Percentiles rank a stretch among this genome's conserved stretches.
Conservation (phyloP, 805 yeast species). For the Wickerhamomyces chambardii region DNA sequence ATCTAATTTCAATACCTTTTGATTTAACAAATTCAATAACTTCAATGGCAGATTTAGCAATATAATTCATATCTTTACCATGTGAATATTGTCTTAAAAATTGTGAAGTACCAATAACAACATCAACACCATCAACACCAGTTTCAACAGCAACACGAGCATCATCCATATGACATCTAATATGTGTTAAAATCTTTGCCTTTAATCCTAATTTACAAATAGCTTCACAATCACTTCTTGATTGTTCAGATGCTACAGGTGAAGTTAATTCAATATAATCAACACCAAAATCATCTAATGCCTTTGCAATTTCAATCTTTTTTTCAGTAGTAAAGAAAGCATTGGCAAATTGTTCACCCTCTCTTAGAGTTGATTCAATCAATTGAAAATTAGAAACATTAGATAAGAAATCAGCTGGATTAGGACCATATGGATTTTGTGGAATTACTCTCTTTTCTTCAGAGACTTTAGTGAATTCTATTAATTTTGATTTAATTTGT, state of each 20-base stretch:
- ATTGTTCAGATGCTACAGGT: slow-evolving; percentile 96
- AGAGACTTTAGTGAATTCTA: slow-evolving; percentile 34
- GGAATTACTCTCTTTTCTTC: slow-evolving; percentile 30
- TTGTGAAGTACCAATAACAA: slow-evolving; percentile 95
- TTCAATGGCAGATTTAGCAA: slow-evolving; percentile 92
- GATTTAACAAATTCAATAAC: slow-evolving; percentile 96
- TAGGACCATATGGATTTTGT: slow-evolving; percentile 87
- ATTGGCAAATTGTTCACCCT: slow-evolving; percentile 98
- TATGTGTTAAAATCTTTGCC: slow-evolving; percentile 93
- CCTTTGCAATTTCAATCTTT: slow-evolving; percentile 95
- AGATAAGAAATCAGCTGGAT: slow-evolving; percentile 86
- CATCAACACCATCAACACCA: slow-evolving; percentile 99
- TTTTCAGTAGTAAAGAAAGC: slow-evolving; percentile 92
- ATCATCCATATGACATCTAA: slow-evolving; percentile 98
- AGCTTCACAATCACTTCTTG: slow-evolving; percentile 91
- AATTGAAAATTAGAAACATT: slow-evolving; percentile 85
- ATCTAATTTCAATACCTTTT: slow-evolving; percentile 94
- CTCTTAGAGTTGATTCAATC: slow-evolving; percentile 93
- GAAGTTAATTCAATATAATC: slow-evolving; percentile 97
- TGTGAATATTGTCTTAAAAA: slow-evolving; percentile 91
- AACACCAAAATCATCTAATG: slow-evolving; percentile 95
- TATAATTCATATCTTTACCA: slow-evolving; percentile 98
- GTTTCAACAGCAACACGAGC: slow-evolving; percentile 96
- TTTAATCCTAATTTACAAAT: slow-evolving; percentile 94
- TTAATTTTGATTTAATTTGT: slow-evolving; percentile 3